Evolutionary conservation across 2,329 filamentous ascomycete species (phyloP).

Genomic region (Teratosphaeria destructans): DNA sequence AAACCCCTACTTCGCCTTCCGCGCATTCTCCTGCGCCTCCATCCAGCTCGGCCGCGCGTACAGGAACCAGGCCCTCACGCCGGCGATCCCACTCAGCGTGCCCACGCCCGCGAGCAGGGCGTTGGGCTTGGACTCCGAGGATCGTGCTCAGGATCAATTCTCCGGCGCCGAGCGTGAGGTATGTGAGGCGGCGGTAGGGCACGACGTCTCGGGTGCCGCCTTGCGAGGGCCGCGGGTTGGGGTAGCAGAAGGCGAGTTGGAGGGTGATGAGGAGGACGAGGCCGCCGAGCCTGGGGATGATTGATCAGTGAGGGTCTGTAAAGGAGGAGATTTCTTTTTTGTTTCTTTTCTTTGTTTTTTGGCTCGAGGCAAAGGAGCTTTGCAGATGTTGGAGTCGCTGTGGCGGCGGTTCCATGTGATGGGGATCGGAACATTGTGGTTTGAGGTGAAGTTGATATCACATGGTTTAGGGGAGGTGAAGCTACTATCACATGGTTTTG

Average conservation of each 20-base stretch:
- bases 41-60: slow-evolving; percentile 14
- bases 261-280: slow-evolving; percentile 15
- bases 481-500: background rate
- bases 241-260: slow-evolving; percentile 18
- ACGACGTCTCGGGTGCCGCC: slow-evolving; percentile 5
- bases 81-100: slow-evolving; percentile 8
- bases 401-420: too few relatives aligned
- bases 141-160: slow-evolving; percentile 16
- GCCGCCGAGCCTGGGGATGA: slow-evolving; percentile 8
- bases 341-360: background rate
- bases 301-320: background rate
- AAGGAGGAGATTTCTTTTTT: background rate
- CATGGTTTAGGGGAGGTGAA: too few relatives aligned
- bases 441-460: too few relatives aligned
- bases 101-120: slow-evolving; percentile 5
- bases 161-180: slow-evolving; percentile 13
- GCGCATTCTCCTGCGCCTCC: slow-evolving; percentile 11
- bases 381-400: too few relatives aligned
- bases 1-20: slow-evolving; percentile 4
- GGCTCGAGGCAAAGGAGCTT: too few relatives aligned
- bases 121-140: slow-evolving; percentile 11
- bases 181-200: slow-evolving; percentile 12
- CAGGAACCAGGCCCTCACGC: slow-evolving; percentile 13
- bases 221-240: slow-evolving; percentile 9
- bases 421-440: too few relatives aligned